Evolutionary conservation across 1,139 yeast genomes (phyloP).

Genomic region (Zygosaccharomyces sapae): DNA sequence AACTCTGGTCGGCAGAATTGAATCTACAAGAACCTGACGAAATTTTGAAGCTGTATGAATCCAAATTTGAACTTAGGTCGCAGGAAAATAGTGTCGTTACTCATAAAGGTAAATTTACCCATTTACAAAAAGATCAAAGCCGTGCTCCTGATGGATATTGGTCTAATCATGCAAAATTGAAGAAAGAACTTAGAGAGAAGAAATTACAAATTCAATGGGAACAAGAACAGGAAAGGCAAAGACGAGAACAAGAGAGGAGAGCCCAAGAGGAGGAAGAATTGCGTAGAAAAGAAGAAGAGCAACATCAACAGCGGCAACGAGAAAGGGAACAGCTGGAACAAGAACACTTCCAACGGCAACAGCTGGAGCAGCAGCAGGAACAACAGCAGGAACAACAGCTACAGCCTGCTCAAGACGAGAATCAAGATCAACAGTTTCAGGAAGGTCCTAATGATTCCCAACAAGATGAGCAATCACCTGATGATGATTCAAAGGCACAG

Average conservation of each 20-base stretch:
- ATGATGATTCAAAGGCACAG: slow-evolving; percentile 5
- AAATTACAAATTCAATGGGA: slow-evolving; percentile 12
- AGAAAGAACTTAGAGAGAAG: slow-evolving; percentile 14
- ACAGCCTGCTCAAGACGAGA: slow-evolving; percentile 8
- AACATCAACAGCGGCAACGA: slow-evolving; percentile 10
- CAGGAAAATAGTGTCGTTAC: slow-evolving; percentile 21
- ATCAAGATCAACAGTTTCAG: slow-evolving; percentile 2
- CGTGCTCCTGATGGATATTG: slow-evolving; percentile 34
- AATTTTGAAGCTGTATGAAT: slow-evolving; percentile 13
- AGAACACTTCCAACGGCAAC: slow-evolving; percentile 1
- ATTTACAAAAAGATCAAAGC: slow-evolving; percentile 22
- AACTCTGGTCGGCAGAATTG: slow-evolving; percentile 11
- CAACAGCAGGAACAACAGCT: slow-evolving; percentile 14
- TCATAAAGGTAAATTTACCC: slow-evolving; percentile 20
- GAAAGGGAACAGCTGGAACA: slow-evolving; percentile 8
- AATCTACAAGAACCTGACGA: slow-evolving; percentile 8
- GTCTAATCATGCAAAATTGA: slow-evolving; percentile 19
- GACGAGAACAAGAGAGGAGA: slow-evolving; percentile 17
- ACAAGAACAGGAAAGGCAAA: slow-evolving; percentile 12
- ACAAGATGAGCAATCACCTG: slow-evolving; percentile 9
- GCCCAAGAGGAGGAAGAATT: slow-evolving; percentile 16
- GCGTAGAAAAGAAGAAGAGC: slow-evolving; percentile 8
- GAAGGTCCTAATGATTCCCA: slow-evolving; percentile 5
- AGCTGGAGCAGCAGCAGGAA: slow-evolving; percentile 13
- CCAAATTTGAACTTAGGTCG: slow-evolving; percentile 13